Evolutionary conservation across 2,329 filamentous ascomycete genomes (phyloP).

Genomic region (Myotisia sp.): DNA sequence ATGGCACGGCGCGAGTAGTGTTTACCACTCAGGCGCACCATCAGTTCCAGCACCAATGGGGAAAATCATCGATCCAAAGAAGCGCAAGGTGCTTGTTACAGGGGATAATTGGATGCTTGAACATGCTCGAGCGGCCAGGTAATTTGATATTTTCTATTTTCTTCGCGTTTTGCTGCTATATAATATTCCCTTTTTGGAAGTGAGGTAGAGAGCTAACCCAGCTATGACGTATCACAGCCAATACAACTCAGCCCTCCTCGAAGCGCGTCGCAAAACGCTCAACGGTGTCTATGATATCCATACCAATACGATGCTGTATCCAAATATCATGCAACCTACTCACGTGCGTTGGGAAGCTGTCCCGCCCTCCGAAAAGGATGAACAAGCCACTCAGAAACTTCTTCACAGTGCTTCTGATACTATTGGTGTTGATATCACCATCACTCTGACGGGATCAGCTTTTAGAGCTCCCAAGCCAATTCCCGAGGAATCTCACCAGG

Average conservation of each 20-base stretch:
- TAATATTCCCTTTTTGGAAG: no score
- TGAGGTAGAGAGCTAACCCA: no score
- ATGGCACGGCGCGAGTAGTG: constrained; percentile 91
- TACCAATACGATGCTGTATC: constrained; percentile 83
- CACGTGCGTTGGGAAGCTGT: constrained; percentile 70
- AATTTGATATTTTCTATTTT: constrained; percentile 21
- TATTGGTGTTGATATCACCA: not conserved
- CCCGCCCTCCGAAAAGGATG: constrained; percentile 27
- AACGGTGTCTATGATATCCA: constrained; percentile 82
- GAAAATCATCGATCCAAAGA: constrained; percentile 63
- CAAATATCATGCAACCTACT: constrained; percentile 76
- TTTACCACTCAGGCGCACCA: constrained; percentile 75
- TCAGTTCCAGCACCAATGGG: constrained; percentile 60
- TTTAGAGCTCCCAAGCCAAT: no score
- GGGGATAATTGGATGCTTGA: constrained; percentile 95
- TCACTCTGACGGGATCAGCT: no score
- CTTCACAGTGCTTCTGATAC: constrained; percentile 17
- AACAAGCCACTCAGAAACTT: constrained; percentile 16
- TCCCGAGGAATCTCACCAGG: no score
- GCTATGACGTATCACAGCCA: constrained; percentile 42
- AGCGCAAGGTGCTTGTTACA: constrained; percentile 73
- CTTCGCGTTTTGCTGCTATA: no score
- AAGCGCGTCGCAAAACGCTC: constrained; percentile 53
- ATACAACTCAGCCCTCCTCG: constrained; percentile 65
- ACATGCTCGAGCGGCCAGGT: constrained; percentile 85